These are phyloP conservation scores for Cicer bijugum DNA, from an alignment of 306 rosid genomes.

Conservation along the genomic window DNA sequence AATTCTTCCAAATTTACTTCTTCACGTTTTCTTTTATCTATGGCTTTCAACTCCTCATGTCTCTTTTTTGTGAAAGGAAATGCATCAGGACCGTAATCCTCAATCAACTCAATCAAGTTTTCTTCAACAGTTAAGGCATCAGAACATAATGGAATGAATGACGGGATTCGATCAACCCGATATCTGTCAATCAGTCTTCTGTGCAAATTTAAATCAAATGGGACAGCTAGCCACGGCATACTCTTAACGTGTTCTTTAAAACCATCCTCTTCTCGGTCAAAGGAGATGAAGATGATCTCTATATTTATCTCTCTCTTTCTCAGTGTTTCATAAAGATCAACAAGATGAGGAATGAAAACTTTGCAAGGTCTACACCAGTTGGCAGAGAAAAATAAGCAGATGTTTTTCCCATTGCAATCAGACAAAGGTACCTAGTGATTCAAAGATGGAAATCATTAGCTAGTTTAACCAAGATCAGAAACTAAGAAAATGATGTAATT, in stretches of 20 bases:
- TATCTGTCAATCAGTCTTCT: conserved; percentile 61
- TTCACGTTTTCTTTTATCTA: conserved; percentile 66
- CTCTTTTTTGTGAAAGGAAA: conserved; percentile 88
- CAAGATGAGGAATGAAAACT: conserved; percentile 69
- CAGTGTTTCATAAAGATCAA: conserved; percentile 63
- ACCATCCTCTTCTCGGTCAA: conserved; percentile 64
- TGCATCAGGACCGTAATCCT: conserved; percentile 85
- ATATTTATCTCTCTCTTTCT: conserved; percentile 53
- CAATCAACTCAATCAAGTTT: conserved; percentile 73
- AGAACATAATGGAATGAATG: conserved; percentile 60
- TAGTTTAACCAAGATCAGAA: conserved; percentile 32
- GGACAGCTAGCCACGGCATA: conserved; percentile 92
- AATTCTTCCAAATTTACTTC: conserved; percentile 69
- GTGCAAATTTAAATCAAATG: conserved; percentile 61
- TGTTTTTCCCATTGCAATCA: conserved; percentile 69
- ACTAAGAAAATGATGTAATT: conserved; percentile 10
- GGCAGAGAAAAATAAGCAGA: conserved; percentile 82
- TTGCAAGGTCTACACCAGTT: conserved; percentile 96
- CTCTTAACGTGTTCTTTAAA: conserved; percentile 65
- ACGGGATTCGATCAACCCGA: conserved; percentile 71
- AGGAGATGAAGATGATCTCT: conserved; percentile 79
- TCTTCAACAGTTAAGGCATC: conserved; percentile 58
- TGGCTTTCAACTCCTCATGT: conserved; percentile 63
- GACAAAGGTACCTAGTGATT: conserved; percentile 68
- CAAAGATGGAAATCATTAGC: conserved; percentile 40